phyloP scores from a whole-genome alignment of 2,329 filamentous ascomycete genomes.

The Claviceps fusiformis region DNA sequence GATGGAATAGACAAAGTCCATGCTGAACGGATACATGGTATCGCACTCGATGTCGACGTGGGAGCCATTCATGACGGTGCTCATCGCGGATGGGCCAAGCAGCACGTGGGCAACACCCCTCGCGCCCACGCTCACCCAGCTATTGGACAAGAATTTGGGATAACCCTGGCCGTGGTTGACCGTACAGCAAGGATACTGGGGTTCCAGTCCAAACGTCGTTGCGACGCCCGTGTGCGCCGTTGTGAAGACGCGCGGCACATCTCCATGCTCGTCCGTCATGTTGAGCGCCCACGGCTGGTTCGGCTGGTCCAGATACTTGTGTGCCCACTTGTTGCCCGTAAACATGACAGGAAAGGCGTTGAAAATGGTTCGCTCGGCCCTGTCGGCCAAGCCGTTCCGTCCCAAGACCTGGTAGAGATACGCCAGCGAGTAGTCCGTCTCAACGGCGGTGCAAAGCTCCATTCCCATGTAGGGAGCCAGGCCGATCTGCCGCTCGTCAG shows the following conservation, averaged over 20 bases:
- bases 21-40: conserved; percentile 32
- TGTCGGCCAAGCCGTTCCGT: conserved; percentile 30
- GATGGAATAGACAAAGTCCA: conserved; percentile 16
- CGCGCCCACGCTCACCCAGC: conserved; percentile 28
- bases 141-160: conserved; percentile 38
- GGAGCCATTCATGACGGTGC: conserved; percentile 19
- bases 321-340: conserved; percentile 38
- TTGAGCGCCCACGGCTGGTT: conserved; percentile 36
- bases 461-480: conserved; percentile 23
- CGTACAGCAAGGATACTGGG: conserved; percentile 41
- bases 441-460: conserved; percentile 22
- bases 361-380: conserved; percentile 37
- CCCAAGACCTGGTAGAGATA: conserved; percentile 22
- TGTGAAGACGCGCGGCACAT: conserved; percentile 24
- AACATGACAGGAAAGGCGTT: conserved; percentile 40
- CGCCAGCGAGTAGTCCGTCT: conserved; percentile 19
- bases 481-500: conserved; percentile 26
- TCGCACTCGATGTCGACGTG: conserved; percentile 27
- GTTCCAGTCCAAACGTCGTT: conserved; percentile 35
- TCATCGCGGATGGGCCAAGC: conserved; percentile 30
- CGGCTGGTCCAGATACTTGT: conserved; percentile 39
- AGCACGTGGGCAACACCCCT: conserved; percentile 36
- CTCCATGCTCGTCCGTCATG: conserved; percentile 22
- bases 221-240: conserved; percentile 27
- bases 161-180: conserved; percentile 45